phyloP scores from a whole-genome alignment of 352 stramenopile species.

The Pythium volutum region DNA sequence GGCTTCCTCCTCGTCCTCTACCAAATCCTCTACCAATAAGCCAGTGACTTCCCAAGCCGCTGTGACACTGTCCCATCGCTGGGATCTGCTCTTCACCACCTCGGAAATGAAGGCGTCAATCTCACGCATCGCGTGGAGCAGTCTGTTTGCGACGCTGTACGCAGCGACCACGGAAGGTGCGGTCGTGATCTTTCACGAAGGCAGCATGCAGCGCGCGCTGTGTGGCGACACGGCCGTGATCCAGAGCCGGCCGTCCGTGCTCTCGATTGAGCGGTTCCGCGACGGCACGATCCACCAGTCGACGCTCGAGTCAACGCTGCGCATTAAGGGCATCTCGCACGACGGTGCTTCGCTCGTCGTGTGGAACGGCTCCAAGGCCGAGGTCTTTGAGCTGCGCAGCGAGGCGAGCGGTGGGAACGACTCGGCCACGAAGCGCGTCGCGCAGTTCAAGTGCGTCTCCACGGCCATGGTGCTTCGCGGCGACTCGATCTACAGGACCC shows the following conservation, averaged over 20 bases:
- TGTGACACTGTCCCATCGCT: slow-evolving; percentile 46
- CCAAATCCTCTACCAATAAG: neutral
- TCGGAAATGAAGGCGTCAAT: slow-evolving; percentile 45
- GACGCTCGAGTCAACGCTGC: slow-evolving; percentile 56
- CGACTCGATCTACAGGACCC: slow-evolving; percentile 87
- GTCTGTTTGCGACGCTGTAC: slow-evolving; percentile 56
- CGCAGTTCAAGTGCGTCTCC: slow-evolving; percentile 77
- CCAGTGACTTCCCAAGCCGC: neutral
- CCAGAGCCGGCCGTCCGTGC: slow-evolving; percentile 63
- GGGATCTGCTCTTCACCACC: slow-evolving; percentile 63
- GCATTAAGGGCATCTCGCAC: slow-evolving; percentile 85
- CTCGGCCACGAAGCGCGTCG: slow-evolving; percentile 30
- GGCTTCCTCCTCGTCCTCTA: slow-evolving; percentile 3
- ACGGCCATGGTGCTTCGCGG: slow-evolving; percentile 71
- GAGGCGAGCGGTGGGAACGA: slow-evolving; percentile 21
- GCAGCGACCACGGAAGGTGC: slow-evolving; percentile 57
- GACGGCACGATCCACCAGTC: slow-evolving; percentile 69
- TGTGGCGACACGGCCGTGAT: slow-evolving; percentile 83
- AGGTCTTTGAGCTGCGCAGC: slow-evolving; percentile 83
- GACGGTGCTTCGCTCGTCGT: slow-evolving; percentile 72
- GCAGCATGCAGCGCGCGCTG: slow-evolving; percentile 78
- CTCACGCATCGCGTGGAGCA: slow-evolving; percentile 66
- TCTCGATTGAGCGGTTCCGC: slow-evolving; percentile 77
- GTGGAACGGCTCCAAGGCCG: slow-evolving; percentile 82
- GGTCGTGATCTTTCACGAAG: slow-evolving; percentile 83